These are phyloP conservation scores for Arxiozyma slooffiae DNA, from an alignment of 1,139 yeast genomes.

Conservation along the genomic window DNA sequence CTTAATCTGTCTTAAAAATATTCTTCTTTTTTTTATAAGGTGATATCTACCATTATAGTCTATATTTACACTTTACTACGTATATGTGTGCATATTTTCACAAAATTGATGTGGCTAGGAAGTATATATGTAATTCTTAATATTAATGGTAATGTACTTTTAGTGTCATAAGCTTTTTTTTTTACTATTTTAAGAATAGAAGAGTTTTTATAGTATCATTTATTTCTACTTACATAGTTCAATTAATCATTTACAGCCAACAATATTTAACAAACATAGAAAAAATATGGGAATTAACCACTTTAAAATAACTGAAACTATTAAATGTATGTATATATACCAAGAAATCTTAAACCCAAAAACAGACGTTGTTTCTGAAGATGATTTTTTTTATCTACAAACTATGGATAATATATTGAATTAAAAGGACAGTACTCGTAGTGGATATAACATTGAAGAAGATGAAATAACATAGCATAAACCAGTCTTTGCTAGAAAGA, in stretches of 20 bases:
- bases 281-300: slow-evolving; percentile 4
- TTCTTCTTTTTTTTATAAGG: neutral
- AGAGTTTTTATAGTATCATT: too few species aligned
- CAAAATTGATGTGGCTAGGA: too few species aligned
- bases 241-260: neutral
- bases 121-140: too few species aligned
- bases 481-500: slow-evolving; percentile 22
- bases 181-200: too few species aligned
- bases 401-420: neutral
- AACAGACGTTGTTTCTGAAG: neutral
- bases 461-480: slow-evolving; percentile 17
- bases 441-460: too few species aligned
- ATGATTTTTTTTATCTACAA: neutral
- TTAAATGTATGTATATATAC: neutral
- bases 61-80: too few species aligned
- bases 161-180: too few species aligned
- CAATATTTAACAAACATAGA: neutral
- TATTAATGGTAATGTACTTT: too few species aligned
- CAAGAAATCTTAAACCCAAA: neutral
- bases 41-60: too few species aligned
- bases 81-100: too few species aligned
- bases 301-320: slow-evolving; percentile 1
- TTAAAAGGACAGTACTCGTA: neutral
- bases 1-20: neutral
- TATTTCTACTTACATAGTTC: too few species aligned